Evolutionary conservation across 768 basidiomycete species (phyloP), one percentile per base, ranked within the genome.

Genomic region (Termitomyces sp.): DNA sequence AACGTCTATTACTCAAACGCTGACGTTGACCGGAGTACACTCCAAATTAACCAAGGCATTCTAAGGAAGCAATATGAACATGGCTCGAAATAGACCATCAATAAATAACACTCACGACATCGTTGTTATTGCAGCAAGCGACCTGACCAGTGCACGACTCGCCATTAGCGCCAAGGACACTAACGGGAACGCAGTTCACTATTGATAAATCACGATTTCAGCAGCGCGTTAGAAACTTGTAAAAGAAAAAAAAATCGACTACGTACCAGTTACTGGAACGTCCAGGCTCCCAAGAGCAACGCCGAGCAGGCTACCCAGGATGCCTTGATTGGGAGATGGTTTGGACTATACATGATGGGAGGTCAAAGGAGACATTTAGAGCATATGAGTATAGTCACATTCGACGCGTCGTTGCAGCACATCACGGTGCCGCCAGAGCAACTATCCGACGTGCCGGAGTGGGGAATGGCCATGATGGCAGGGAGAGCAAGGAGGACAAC

Each of bases 141-240:
- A 32, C 32, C 20, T 57, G 56, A 18, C 12, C 16, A 24, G 18
- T 16, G 32, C 56, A 57, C 4, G 53, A 44, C 22, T 50, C 7
- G 9, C 45, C 35, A 26, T 2, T 4, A 7, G 24, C 20, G 9
- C 36, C 47, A 1, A 18, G 16, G 22, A 1, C 56, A 6, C 8
- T 9, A 1, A 22, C 1, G 6, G 48, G 45, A 4, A 1, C 6
- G 5, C 56, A 57, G 0, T 22, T 13, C 6, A 57, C 56, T 47
- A 30, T 22, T 6, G 4, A 6, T n/a, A 8, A 3, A 36, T 36
- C 33, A n/a, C n/a, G n/a, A n/a, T n/a, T n/a, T n/a, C n/a, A n/a
- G n/a, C n/a, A n/a, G n/a, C n/a, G n/a, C n/a, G n/a, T n/a, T n/a
- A n/a, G n/a, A n/a, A n/a, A 26, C 35, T 16, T 36, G 7, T 6